Evolutionary conservation across 371 early-diverging fungal species (phyloP).

Genomic region (Sporodiniella umbellata): DNA sequence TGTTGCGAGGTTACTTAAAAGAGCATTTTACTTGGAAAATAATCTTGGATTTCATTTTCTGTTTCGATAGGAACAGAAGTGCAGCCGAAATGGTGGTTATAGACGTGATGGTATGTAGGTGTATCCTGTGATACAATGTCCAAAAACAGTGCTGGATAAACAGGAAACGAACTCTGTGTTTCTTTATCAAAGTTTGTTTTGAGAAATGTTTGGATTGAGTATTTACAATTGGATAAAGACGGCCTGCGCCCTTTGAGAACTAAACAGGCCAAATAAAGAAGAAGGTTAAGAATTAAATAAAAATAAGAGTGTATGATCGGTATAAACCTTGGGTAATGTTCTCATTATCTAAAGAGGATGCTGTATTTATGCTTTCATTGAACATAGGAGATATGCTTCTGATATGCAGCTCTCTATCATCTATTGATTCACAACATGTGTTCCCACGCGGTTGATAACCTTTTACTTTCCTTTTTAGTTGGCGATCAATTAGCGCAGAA

Average conservation of each 20-base stretch:
- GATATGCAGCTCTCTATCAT: neutral
- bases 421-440: neutral
- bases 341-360: constrained; percentile 6
- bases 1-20: too few species aligned
- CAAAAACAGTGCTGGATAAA: constrained; percentile 26
- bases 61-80: constrained; percentile 7
- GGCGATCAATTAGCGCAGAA: too few species aligned
- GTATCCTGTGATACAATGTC: too few species aligned
- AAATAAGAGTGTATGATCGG: neutral
- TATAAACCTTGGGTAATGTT: neutral
- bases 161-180: constrained; percentile 3
- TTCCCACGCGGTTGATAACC: constrained; percentile 10
- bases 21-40: constrained; percentile 7
- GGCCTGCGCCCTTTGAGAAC: constrained; percentile 5
- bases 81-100: neutral
- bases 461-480: too few species aligned
- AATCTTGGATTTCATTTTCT: constrained; percentile 3
- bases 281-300: neutral
- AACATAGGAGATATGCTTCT: constrained; percentile 9
- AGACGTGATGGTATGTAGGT: neutral
- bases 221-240: constrained; percentile 12
- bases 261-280: neutral
- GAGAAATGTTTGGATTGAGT: constrained; percentile 11
- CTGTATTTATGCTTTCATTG: constrained; percentile 4
- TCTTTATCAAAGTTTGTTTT: constrained; percentile 6